Percentiles rank a stretch among this genome's conserved stretches.
Conservation (phyloP, 164 flowering plant species). For the Annona cherimola region DNA sequence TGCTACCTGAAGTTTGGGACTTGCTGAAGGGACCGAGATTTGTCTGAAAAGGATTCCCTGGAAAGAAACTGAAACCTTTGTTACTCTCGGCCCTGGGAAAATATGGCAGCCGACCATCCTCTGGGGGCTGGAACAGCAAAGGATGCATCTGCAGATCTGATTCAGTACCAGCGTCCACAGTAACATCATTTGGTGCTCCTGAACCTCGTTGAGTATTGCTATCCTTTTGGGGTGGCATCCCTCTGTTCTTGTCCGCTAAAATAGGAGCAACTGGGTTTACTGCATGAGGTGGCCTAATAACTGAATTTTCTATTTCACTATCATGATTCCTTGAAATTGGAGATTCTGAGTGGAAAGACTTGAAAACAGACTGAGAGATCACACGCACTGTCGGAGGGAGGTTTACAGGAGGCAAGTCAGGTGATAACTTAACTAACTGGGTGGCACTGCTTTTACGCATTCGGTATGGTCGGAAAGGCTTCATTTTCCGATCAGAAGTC, state of each 20-base stretch:
- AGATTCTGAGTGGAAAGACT: constrained; percentile 30
- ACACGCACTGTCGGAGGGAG: constrained; percentile 90
- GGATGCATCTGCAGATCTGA: constrained; percentile 89
- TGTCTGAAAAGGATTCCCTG: constrained; percentile 50
- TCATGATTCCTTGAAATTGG: constrained; percentile 14
- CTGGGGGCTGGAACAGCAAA: constrained; percentile 61
- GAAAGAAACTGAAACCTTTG: constrained; percentile 45
- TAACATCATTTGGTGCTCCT: constrained; percentile 20
- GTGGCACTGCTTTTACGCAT: constrained; percentile 37
- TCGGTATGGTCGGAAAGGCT: constrained; percentile 46
- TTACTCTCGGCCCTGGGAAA: constrained; percentile 30
- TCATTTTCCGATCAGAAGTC: constrained; percentile 20
- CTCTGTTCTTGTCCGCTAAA: constrained; percentile 16
- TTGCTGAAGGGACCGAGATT: constrained; percentile 42
- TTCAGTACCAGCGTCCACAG: constrained; percentile 37
- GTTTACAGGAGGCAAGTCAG: constrained; percentile 86
- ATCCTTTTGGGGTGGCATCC: constrained; percentile 3
- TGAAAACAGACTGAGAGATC: constrained; percentile 67
- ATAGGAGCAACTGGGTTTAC: constrained; percentile 14
- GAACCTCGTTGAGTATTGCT: constrained; percentile 19
- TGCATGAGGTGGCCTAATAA: constrained; percentile 19
- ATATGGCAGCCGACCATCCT: constrained; percentile 44
- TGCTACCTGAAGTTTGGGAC: constrained; percentile 29
- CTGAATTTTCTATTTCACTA: constrained; percentile 25
- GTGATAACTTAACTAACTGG: constrained; percentile 73